Conservation (phyloP, 768 basidiomycete species). For the Suillus americanus region DNA sequence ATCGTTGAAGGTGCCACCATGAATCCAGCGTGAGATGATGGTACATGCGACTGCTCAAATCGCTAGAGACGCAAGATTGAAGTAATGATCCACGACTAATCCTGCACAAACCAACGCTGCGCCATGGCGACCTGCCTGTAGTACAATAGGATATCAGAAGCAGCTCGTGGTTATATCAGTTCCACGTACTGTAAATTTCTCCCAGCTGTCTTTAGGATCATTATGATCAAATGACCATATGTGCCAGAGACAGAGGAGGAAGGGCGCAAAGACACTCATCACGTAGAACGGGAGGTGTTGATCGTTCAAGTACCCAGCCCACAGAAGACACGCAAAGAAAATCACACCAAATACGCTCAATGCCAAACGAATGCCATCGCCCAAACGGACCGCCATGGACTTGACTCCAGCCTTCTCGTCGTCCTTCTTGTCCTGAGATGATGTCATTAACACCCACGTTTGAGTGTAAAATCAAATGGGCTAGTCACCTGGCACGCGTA, state of each 20-base stretch:
- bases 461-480: no score
- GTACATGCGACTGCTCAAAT: background rate
- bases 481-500: conserved; percentile 69
- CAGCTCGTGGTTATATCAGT: background rate
- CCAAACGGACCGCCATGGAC: conserved; percentile 76
- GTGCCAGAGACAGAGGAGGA: background rate
- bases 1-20: background rate
- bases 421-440: conserved; percentile 76
- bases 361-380: conserved; percentile 54
- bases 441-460: conserved; percentile 60
- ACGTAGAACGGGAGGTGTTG: conserved; percentile 36
- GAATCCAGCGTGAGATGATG: background rate
- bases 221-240: background rate
- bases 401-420: conserved; percentile 72
- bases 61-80: background rate
- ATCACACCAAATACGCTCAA: conserved; percentile 49
- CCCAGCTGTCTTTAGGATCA: background rate
- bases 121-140: background rate
- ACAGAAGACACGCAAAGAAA: conserved; percentile 51
- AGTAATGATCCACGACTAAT: background rate
- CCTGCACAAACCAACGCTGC: background rate
- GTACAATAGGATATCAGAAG: background rate
- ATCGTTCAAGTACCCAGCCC: conserved; percentile 50
- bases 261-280: background rate
- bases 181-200: background rate